These are phyloP conservation scores for Tuber borchii DNA, from an alignment of 495 filamentous ascomycete species.

Conservation along the genomic window DNA sequence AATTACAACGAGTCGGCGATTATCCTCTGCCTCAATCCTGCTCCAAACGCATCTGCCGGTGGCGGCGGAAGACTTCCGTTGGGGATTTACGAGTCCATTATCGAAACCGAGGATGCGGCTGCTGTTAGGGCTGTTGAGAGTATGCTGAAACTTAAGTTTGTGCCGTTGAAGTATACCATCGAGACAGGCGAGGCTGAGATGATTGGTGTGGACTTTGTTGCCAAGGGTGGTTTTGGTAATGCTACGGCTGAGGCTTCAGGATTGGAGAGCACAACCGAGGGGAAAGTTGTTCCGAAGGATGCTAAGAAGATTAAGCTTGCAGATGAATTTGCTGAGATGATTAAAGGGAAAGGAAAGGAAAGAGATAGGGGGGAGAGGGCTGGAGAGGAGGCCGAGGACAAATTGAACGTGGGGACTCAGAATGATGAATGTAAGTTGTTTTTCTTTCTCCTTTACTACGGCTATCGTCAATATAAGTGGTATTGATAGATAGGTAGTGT, in stretches of 20 bases:
- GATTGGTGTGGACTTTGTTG: conserved; percentile 90
- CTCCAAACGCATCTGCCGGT: conserved; percentile 47
- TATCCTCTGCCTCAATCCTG: conserved; percentile 77
- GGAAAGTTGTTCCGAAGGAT: conserved; percentile 8
- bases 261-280: conserved; percentile 36
- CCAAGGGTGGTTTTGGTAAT: conserved; percentile 64
- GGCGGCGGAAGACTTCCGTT: conserved; percentile 76
- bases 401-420: conserved; percentile 28
- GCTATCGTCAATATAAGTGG: neutral
- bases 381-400: conserved; percentile 26
- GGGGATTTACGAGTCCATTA: conserved; percentile 80
- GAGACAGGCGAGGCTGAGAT: conserved; percentile 96
- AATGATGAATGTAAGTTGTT: conserved; percentile 46
- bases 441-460: neutral
- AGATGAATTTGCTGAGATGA: conserved; percentile 40
- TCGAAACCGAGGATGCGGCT: conserved; percentile 55
- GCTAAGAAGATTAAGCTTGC: conserved; percentile 48
- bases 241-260: conserved; percentile 53
- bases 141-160: conserved; percentile 71
- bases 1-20: conserved; percentile 78
- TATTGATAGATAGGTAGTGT: conserved; percentile 46
- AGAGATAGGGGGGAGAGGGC: conserved; percentile 46
- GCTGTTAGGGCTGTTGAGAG: conserved; percentile 56
- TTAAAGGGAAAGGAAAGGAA: conserved; percentile 41
- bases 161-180: conserved; percentile 74